Percentiles rank a stretch among this genome's conserved stretches.
These are phyloP conservation scores for Fusarium sacchari DNA, from an alignment of 2,329 filamentous ascomycete species.

Conservation along the genomic window DNA sequence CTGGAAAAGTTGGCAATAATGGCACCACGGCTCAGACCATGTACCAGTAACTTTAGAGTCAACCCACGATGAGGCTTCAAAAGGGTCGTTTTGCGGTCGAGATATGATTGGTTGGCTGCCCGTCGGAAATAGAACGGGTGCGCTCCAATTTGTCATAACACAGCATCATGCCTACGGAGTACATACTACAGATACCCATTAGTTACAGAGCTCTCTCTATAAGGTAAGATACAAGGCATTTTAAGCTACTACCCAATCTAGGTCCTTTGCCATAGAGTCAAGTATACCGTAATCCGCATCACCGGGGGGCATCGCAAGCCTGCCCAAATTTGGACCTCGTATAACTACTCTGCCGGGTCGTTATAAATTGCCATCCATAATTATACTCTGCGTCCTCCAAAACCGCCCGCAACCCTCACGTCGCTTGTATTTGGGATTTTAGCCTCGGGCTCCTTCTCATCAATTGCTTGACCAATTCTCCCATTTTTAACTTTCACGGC, in stretches of 20 bases:
- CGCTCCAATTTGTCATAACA: background rate
- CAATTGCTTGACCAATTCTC: constrained; percentile 54
- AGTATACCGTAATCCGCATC: background rate
- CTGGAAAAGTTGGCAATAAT: constrained; percentile 24
- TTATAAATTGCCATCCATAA: background rate
- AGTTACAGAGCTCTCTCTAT: background rate
- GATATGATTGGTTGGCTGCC: constrained; percentile 39
- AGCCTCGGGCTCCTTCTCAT: constrained; percentile 7
- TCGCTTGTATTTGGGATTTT: background rate
- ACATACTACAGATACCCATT: background rate
- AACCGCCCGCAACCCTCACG: constrained; percentile 12
- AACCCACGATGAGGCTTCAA: constrained; percentile 27
- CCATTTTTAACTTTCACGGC: constrained; percentile 56
- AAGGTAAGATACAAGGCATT: background rate
- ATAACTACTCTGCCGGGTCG: background rate
- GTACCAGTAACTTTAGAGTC: constrained; percentile 5
- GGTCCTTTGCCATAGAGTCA: too few species aligned
- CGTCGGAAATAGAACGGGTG: constrained; percentile 8
- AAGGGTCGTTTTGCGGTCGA: constrained; percentile 39
- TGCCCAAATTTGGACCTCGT: background rate
- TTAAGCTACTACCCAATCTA: background rate
- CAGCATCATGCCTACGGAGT: background rate
- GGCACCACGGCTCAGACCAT: constrained; percentile 36
- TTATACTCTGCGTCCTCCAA: constrained; percentile 18
- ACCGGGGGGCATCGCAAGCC: background rate